Evolutionary conservation across 2,329 filamentous ascomycete genomes (phyloP).

Genomic region (Pyrenophora graminea): DNA sequence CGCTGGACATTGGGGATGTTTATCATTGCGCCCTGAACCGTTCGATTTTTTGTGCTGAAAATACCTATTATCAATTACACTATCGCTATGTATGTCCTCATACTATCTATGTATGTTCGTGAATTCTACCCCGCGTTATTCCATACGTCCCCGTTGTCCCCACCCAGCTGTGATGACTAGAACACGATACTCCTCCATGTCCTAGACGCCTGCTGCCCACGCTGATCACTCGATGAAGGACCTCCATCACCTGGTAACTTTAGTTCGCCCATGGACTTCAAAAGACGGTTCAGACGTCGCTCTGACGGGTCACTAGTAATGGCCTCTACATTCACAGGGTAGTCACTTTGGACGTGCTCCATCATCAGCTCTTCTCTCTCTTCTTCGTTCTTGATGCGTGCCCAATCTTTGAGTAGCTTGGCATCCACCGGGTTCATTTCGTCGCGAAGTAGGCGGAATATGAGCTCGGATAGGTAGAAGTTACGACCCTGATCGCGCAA

Average conservation of each 20-base stretch:
- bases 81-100: too few relatives aligned
- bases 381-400: slow-evolving; percentile 1
- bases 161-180: not conserved
- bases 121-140: too few relatives aligned
- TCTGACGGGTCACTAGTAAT: slow-evolving; percentile 16
- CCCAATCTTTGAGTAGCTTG: slow-evolving; percentile 5
- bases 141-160: too few relatives aligned
- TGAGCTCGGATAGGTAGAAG: slow-evolving; percentile 7
- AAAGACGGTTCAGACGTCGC: not conserved
- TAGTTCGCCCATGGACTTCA: not conserved
- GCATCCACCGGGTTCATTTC: slow-evolving; percentile 9
- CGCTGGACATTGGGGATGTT: too few relatives aligned
- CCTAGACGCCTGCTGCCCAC: not conserved
- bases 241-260: not conserved
- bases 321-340: slow-evolving; percentile 3
- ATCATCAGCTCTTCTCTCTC: not conserved
- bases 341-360: slow-evolving; percentile 4
- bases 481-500: slow-evolving; percentile 12
- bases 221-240: too few relatives aligned
- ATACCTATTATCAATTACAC: too few relatives aligned
- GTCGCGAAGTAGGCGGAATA: slow-evolving; percentile 11
- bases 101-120: too few relatives aligned
- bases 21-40: too few relatives aligned
- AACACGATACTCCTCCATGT: slow-evolving; percentile 4
- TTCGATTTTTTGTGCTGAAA: too few relatives aligned